A percentile compares a stretch with the other conserved stretches of the same genome.
phyloP scores from a whole-genome alignment of 148 eudicot species.

The Mesembryanthemum crystallinum region DNA sequence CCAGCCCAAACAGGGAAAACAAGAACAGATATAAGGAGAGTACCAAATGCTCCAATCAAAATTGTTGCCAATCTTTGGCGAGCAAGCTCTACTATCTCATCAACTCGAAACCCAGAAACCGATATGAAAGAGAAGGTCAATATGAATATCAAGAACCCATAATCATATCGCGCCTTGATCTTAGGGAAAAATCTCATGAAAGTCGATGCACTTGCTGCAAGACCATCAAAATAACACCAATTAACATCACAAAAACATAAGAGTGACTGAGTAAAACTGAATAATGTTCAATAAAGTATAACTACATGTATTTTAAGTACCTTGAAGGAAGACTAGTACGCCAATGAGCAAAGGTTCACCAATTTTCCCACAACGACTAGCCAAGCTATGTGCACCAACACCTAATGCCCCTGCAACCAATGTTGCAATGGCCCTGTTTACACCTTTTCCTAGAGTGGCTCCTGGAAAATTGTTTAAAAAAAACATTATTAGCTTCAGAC shows the following conservation, averaged over 20 bases:
- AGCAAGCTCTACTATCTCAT: conserved; percentile 45
- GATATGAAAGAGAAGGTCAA: conserved; percentile 58
- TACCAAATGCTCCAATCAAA: conserved; percentile 44
- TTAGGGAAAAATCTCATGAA: conserved; percentile 60
- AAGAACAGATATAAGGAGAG: conserved; percentile 38
- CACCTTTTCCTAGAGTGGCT: conserved; percentile 65
- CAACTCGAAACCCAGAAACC: conserved; percentile 49
- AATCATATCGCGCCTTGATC: conserved; percentile 62
- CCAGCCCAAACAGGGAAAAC: conserved; percentile 79
- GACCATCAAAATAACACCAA: neutral
- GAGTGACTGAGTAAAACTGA: too few relatives aligned
- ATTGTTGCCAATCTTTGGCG: conserved; percentile 49
- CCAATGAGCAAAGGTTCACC: conserved; percentile 62
- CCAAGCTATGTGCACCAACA: conserved; percentile 60
- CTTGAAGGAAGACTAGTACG: conserved; percentile 54
- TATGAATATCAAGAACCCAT: conserved; percentile 61
- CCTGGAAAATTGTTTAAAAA: too few relatives aligned
- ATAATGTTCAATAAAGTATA: neutral
- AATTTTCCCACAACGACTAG: conserved; percentile 42
- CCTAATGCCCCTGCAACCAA: conserved; percentile 63
- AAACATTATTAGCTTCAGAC: too few relatives aligned
- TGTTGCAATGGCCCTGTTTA: conserved; percentile 66
- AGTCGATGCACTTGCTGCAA: conserved; percentile 53
- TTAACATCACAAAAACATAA: neutral
- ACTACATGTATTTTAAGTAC: conserved; percentile 24